A percentile compares a stretch with the other conserved stretches of the same genome.
Conservation (phyloP, 1,284 basidiomycete genomes). For the Trametes pubescens region DNA sequence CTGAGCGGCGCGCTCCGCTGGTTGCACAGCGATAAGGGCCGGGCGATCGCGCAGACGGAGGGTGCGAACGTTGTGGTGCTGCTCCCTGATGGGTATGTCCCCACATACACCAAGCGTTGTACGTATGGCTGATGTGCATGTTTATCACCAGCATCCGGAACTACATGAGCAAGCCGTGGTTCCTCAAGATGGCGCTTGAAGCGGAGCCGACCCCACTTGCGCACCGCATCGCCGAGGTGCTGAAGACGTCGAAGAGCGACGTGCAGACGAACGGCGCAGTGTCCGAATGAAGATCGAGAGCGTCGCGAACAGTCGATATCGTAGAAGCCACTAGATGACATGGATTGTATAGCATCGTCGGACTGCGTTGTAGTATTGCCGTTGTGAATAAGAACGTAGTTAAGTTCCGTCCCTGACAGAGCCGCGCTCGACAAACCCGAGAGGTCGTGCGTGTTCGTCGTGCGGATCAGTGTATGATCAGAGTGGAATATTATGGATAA, state of each 20-base stretch:
- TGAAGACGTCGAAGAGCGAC: slow-evolving; percentile 34
- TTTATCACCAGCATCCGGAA: slow-evolving; percentile 77
- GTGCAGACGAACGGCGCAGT: slow-evolving; percentile 30
- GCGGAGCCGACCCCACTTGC: slow-evolving; percentile 61
- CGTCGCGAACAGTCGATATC: neutral
- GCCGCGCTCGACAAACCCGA: neutral
- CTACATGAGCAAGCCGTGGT: slow-evolving; percentile 96
- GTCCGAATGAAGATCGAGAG: slow-evolving; percentile 9
- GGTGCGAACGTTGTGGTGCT: slow-evolving; percentile 91
- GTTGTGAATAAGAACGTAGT: neutral
- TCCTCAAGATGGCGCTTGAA: slow-evolving; percentile 70
- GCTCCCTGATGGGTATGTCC: slow-evolving; percentile 85
- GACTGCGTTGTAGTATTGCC: neutral
- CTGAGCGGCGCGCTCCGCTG: slow-evolving; percentile 83
- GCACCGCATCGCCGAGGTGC: slow-evolving; percentile 55
- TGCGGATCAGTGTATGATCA: neutral
- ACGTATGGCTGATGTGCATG: neutral
- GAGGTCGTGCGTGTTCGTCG: neutral
- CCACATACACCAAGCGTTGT: neutral
- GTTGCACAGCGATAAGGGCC: slow-evolving; percentile 77
- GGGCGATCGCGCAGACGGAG: slow-evolving; percentile 69
- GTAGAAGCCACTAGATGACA: neutral
- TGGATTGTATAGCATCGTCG: neutral
- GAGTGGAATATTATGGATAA: slow-evolving; percentile 15
- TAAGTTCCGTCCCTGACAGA: too few relatives aligned